Evolutionary conservation across 2,329 filamentous ascomycete species (phyloP).

Genomic region (Xylariaceae sp.): DNA sequence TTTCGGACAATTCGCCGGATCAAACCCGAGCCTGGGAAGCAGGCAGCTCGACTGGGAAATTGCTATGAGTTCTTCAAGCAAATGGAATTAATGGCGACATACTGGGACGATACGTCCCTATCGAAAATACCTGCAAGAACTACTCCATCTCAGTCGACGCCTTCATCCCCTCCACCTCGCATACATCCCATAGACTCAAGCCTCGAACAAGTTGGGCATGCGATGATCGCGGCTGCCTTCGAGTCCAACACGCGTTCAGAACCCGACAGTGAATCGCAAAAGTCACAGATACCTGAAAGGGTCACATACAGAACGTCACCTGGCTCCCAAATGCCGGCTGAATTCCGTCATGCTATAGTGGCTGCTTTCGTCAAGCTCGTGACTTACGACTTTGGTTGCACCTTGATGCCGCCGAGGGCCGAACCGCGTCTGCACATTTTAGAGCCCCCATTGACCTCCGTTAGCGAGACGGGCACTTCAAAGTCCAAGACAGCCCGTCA

Average conservation of each 20-base stretch:
- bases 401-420: conserved; percentile 50
- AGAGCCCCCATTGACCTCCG: conserved; percentile 23
- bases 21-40: conserved; percentile 49
- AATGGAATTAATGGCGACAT: conserved; percentile 54
- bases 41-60: conserved; percentile 55
- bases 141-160: conserved; percentile 8
- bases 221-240: conserved; percentile 12
- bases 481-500: not conserved
- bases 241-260: conserved; percentile 18
- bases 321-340: conserved; percentile 55
- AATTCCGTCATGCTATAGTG: conserved; percentile 54
- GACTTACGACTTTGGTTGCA: conserved; percentile 64
- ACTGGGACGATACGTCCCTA: conserved; percentile 58
- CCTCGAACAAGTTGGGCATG: conserved; percentile 17
- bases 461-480: not conserved
- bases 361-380: conserved; percentile 61
- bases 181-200: conserved; percentile 12
- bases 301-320: conserved; percentile 42
- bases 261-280: conserved; percentile 11
- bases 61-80: conserved; percentile 64
- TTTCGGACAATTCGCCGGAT: conserved; percentile 59
- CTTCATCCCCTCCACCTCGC: conserved; percentile 7
- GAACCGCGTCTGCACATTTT: conserved; percentile 57
- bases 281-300: conserved; percentile 13
- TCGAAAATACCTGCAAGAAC: conserved; percentile 16